Conservation (phyloP, 2,329 filamentous ascomycete species). For the Colletotrichum spinosum region DNA sequence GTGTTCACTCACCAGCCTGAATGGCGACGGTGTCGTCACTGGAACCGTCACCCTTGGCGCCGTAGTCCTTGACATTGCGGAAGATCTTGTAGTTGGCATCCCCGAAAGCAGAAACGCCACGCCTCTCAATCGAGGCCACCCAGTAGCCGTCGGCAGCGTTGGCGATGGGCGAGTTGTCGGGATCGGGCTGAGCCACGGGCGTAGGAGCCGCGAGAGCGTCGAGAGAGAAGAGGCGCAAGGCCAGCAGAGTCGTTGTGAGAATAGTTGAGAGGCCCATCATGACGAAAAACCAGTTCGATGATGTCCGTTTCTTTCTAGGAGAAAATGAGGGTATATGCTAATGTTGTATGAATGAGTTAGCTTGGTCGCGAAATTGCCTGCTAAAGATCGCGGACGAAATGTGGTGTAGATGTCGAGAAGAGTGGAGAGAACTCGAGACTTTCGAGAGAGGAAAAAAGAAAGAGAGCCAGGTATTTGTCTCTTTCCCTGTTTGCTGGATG, state of each 20-base stretch:
- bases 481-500: background rate
- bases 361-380: conserved; percentile 13
- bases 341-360: conserved; percentile 7
- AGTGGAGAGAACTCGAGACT: conserved; percentile 30
- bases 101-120: conserved; percentile 75
- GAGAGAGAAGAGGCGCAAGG: conserved; percentile 54
- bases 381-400: conserved; percentile 7
- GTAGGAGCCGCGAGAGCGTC: conserved; percentile 48
- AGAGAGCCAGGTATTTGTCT: background rate
- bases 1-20: conserved; percentile 67
- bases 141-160: conserved; percentile 70
- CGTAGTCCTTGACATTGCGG: conserved; percentile 82
- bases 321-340: conserved; percentile 24
- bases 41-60: conserved; percentile 73
- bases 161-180: conserved; percentile 32
- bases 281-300: conserved; percentile 48
- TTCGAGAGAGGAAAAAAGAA: background rate
- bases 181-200: conserved; percentile 35
- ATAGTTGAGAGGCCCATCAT: conserved; percentile 59
- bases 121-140: conserved; percentile 76
- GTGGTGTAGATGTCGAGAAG: conserved; percentile 1
- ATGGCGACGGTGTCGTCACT: conserved; percentile 92
- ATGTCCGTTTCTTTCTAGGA: conserved; percentile 35
- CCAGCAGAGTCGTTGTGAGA: conserved; percentile 55
- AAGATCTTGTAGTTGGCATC: conserved; percentile 74